Conservation (phyloP, 2,329 filamentous ascomycete genomes). For the Ceratocystis harringtonii region DNA sequence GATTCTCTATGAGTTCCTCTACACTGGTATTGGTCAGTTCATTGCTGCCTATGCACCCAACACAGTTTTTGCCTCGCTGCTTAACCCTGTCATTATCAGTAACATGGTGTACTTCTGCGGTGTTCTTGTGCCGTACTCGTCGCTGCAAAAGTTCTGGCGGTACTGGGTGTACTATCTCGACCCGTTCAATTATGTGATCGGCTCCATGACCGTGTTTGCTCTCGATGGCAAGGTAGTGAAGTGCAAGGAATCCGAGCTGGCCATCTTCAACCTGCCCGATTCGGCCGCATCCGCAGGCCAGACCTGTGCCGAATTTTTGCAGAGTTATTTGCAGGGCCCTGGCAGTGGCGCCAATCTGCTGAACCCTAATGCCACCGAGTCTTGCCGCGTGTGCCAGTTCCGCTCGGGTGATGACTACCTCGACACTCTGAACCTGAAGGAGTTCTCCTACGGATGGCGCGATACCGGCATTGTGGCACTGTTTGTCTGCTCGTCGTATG, state of each 20-base stretch:
- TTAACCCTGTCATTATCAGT: constrained; percentile 41
- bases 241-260: constrained; percentile 36
- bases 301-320: constrained; percentile 45
- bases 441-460: constrained; percentile 52
- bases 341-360: constrained; percentile 37
- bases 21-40: constrained; percentile 46
- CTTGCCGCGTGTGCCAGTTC: constrained; percentile 49
- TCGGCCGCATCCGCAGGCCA: constrained; percentile 22
- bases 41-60: constrained; percentile 49
- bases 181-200: constrained; percentile 48
- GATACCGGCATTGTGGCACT: constrained; percentile 45
- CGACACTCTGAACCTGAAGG: constrained; percentile 40
- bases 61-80: constrained; percentile 42
- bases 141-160: constrained; percentile 51
- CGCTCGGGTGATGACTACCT: constrained; percentile 44
- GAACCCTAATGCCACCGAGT: constrained; percentile 42
- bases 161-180: constrained; percentile 50
- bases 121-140: constrained; percentile 51
- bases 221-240: constrained; percentile 33
- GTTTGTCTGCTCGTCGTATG: constrained; percentile 41
- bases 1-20: constrained; percentile 45
- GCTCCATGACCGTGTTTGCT: constrained; percentile 37
- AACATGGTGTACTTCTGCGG: constrained; percentile 58
- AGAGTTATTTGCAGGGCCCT: constrained; percentile 33
- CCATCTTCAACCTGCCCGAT: constrained; percentile 35